Conservation (phyloP, 1,139 yeast genomes). For the Hansenula sp. region DNA sequence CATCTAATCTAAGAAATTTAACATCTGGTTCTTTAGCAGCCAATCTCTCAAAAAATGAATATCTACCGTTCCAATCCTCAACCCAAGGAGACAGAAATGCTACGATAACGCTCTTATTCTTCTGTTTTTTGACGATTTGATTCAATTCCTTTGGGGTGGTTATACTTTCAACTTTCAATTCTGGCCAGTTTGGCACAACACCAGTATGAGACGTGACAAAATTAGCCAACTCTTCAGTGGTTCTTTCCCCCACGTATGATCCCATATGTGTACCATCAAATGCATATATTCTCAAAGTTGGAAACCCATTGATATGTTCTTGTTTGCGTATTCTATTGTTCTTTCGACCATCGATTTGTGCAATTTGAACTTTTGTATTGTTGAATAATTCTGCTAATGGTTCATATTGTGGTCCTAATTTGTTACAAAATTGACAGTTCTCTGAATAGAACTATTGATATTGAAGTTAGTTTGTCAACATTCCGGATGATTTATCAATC, state of each 20-base stretch:
- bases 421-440: slow-evolving; percentile 17
- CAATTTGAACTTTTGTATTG: slow-evolving; percentile 18
- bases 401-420: slow-evolving; percentile 19
- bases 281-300: slow-evolving; percentile 21
- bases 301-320: slow-evolving; percentile 20
- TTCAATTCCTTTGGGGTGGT: slow-evolving; percentile 3
- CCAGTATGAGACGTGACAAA: slow-evolving; percentile 19
- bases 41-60: slow-evolving; percentile 16
- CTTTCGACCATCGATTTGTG: slow-evolving; percentile 17
- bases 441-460: slow-evolving; percentile 13
- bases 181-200: slow-evolving; percentile 17
- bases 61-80: slow-evolving; percentile 16
- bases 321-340: slow-evolving; percentile 16
- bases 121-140: slow-evolving; percentile 3
- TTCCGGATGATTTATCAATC: neutral
- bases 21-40: slow-evolving; percentile 2
- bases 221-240: slow-evolving; percentile 16
- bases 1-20: neutral
- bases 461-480: neutral
- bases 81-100: slow-evolving; percentile 22
- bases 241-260: slow-evolving; percentile 14
- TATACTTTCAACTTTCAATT: slow-evolving; percentile 5
- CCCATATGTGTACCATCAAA: slow-evolving; percentile 21
- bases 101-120: slow-evolving; percentile 6
- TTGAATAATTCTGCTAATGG: slow-evolving; percentile 18